These are phyloP conservation scores for Teratosphaeria nubilosa DNA, from an alignment of 2,329 filamentous ascomycete species.

Conservation along the genomic window DNA sequence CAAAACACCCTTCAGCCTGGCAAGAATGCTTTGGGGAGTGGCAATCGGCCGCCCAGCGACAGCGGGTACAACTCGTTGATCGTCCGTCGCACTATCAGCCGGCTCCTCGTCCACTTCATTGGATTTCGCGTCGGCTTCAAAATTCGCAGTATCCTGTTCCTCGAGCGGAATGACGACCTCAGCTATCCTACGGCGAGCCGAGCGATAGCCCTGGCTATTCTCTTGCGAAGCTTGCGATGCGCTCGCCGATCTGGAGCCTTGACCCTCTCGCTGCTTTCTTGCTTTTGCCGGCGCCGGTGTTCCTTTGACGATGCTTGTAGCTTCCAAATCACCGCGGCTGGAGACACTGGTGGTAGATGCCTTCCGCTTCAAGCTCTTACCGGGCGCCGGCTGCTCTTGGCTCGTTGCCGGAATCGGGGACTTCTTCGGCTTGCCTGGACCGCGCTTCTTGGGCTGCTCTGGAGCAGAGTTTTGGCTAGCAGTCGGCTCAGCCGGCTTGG, in stretches of 20 bases:
- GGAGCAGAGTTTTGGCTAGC: not conserved
- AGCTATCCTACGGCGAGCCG: not conserved
- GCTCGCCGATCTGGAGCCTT: slow-evolving; percentile 5
- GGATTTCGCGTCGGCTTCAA: not conserved
- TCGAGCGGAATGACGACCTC: not conserved
- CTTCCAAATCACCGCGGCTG: slow-evolving; percentile 1
- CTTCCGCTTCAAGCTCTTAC: slow-evolving; percentile 17
- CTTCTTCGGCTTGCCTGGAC: slow-evolving; percentile 19
- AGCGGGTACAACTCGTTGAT: not conserved
- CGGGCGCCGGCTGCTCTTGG: slow-evolving; percentile 1
- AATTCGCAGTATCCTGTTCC: not conserved
- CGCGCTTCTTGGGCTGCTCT: slow-evolving; percentile 12
- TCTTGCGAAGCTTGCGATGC: slow-evolving; percentile 2
- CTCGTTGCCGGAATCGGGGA: slow-evolving; percentile 7
- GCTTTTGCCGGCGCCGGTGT: slow-evolving; percentile 14
- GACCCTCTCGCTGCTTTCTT: slow-evolving; percentile 14
- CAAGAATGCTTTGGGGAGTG: slow-evolving; percentile 42
- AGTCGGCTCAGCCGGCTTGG: slow-evolving; percentile 4
- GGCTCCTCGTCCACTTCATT: not conserved
- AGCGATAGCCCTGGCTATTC: not conserved
- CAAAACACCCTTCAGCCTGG: slow-evolving; percentile 46
- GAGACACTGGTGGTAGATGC: slow-evolving; percentile 14
- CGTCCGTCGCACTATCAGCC: not conserved
- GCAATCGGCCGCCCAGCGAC: slow-evolving; percentile 24
- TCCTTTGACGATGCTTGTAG: slow-evolving; percentile 8